Conservation (phyloP, 352 stramenopile species). For the Blastocystis hominis region DNA sequence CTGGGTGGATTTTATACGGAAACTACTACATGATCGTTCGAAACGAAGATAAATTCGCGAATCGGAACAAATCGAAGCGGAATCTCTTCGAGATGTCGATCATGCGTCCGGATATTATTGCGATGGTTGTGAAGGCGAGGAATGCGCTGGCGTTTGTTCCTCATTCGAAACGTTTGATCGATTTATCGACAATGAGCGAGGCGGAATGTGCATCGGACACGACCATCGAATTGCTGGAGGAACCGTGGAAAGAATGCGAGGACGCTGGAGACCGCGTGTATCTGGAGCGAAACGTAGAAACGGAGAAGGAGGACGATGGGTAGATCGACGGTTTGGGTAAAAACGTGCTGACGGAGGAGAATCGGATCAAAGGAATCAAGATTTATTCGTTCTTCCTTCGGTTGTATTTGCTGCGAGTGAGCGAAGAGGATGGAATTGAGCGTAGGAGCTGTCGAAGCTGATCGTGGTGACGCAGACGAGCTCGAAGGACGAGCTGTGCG, state of each 20-base stretch:
- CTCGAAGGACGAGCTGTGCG: not conserved
- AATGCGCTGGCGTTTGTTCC: not conserved
- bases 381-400: slow-evolving; percentile 28
- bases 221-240: not conserved
- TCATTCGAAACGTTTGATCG: not conserved
- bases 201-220: not conserved
- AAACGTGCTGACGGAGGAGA: slow-evolving; percentile 33
- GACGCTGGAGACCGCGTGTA: not conserved
- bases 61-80: slow-evolving; percentile 64
- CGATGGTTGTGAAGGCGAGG: slow-evolving; percentile 69
- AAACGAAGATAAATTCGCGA: slow-evolving; percentile 74
- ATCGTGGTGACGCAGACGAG: not conserved
- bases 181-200: slow-evolving; percentile 1
- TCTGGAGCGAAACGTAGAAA: slow-evolving; percentile 22
- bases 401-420: slow-evolving; percentile 19
- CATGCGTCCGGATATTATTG: slow-evolving; percentile 70
- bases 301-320: not conserved
- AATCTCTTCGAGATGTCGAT: slow-evolving; percentile 67
- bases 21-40: slow-evolving; percentile 80
- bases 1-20: slow-evolving; percentile 76
- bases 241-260: not conserved
- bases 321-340: slow-evolving; percentile 46
- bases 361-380: not conserved
- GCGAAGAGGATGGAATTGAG: not conserved
- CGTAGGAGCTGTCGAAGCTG: not conserved